A percentile compares a stretch with the other conserved stretches of the same genome.
These are phyloP conservation scores for Barbarea vulgaris DNA, from an alignment of 345 rosid species.

Conservation along the genomic window DNA sequence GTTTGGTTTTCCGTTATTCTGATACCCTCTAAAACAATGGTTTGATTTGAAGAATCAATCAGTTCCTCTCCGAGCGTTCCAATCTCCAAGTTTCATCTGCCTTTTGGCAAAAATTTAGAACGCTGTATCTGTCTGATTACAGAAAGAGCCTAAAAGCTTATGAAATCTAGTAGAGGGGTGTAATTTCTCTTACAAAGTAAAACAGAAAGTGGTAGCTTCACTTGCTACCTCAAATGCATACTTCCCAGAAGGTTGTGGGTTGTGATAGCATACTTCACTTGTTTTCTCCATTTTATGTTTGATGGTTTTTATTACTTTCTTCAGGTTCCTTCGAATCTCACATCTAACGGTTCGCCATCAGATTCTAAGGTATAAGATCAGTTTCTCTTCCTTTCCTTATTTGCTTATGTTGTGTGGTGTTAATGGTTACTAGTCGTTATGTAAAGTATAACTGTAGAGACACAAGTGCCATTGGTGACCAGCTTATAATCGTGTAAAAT, in stretches of 20 bases:
- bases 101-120: background rate
- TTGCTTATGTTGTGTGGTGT: background rate
- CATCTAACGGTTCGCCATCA: conserved; percentile 51
- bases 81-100: background rate
- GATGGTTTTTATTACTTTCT: conserved; percentile 10
- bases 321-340: conserved; percentile 80
- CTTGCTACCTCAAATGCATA: background rate
- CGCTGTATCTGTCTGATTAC: conserved; percentile 12
- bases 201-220: background rate
- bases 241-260: background rate
- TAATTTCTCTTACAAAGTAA: background rate
- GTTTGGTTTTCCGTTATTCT: background rate
- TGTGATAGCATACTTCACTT: background rate
- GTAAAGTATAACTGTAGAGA: conserved; percentile 1
- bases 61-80: background rate
- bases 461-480: background rate
- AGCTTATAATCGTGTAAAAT: background rate
- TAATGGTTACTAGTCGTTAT: background rate
- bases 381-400: conserved; percentile 10
- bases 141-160: conserved; percentile 1
- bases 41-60: background rate
- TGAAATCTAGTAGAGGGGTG: conserved; percentile 2
- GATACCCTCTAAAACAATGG: background rate
- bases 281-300: background rate
- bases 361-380: conserved; percentile 52